Evolutionary conservation across 1,284 basidiomycete genomes (phyloP), one percentile per base, ranked within the genome.

Genomic region (Calocybe gambosa): DNA sequence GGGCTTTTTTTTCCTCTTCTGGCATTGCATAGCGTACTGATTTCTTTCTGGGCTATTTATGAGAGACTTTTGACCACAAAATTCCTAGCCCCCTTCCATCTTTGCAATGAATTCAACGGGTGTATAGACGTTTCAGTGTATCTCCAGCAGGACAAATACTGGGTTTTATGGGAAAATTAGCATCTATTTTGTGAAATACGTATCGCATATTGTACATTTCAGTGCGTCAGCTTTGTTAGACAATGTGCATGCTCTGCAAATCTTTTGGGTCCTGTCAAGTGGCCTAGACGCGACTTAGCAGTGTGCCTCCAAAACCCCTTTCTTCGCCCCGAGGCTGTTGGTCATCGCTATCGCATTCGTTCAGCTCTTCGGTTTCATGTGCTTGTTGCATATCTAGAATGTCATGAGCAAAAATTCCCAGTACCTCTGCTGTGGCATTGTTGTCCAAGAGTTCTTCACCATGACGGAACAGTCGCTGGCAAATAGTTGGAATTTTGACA

Each of bases 231-330:
- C 39, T 7, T 62, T 49, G 53, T 78, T 77, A 7, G 55, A 53
- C 45, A 64, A 71, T 10, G 75, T 77, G 57, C 76, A 78, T 9
- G 42, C 51, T 9, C 56, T 47, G 51, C 77, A 78, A 0, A 65
- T 50, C 52, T 68, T 75, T 50, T 63, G 57, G 18, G 43, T 50
- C 18, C 18, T 3, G 15, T 8, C 4, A 29, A 10, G 9, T 13
- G 13, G 10, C 28, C 10, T 29, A 10, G 28, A 29, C 5, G 28
- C 10, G 9, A 10, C 74, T 73, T 15, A 91, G 69, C 21, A 86
- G 61, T 10, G 88, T 90, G 20, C 86, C 86, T 47, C 74, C 75
- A 59, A 91, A 91, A 1, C 81, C 87, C 56, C 74, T 73, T 19
- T 78, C 85, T 62, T 86, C 85, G 16, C 70, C 72, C 47, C 71